Evolutionary conservation across 345 rosid species (phyloP).

Genomic region (Trapa bicornis): DNA sequence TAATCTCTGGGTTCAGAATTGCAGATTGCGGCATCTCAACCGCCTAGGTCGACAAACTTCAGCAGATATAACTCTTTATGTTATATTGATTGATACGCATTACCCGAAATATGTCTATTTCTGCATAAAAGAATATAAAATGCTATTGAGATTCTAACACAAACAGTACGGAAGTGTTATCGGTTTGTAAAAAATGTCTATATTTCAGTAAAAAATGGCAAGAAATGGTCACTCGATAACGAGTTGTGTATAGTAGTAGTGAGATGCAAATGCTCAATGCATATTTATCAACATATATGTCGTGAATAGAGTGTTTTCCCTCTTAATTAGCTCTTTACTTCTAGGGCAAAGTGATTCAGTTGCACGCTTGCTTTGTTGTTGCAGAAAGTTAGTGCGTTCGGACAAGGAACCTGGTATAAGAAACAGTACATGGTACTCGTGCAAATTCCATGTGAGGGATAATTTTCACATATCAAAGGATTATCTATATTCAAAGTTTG

Average conservation of each 20-base stretch:
- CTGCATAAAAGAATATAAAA: neutral
- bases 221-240: neutral
- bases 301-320: neutral
- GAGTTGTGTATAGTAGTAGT: neutral
- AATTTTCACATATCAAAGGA: constrained; percentile 12
- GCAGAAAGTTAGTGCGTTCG: constrained; percentile 24
- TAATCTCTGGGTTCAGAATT: neutral
- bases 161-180: neutral
- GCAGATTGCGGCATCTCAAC: neutral
- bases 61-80: neutral
- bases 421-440: constrained; percentile 10
- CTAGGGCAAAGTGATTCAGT: constrained; percentile 2
- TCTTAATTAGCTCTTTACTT: neutral
- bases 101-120: neutral
- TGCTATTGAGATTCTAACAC: neutral
- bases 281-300: neutral
- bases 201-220: neutral
- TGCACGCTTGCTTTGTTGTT: constrained; percentile 5
- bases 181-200: no score
- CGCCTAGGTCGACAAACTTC: neutral
- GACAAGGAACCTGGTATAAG: constrained; percentile 13
- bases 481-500: constrained; percentile 9
- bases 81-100: neutral
- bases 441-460: constrained; percentile 15
- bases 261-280: neutral